Base-by-base conservation (phyloP, 2,329 filamentous ascomycete species). In the Xylariaceae sp. region DNA sequence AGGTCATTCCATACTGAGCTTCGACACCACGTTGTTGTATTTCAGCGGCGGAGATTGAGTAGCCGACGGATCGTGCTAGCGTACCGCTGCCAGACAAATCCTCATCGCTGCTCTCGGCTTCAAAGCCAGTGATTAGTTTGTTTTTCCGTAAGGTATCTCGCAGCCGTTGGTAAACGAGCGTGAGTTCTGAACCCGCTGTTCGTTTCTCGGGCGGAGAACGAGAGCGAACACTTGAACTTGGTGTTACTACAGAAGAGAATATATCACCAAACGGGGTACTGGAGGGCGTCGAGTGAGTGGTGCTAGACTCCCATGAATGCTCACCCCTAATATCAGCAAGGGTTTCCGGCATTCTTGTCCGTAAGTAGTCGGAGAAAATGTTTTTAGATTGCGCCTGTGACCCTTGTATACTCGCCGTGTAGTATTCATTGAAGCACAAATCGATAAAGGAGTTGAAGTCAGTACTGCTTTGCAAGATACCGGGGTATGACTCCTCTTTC, bases 21-120 rank as follows among this genome's bases (percentile, higher is more conserved):
- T 91, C 89, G 3, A 92, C 80, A 6, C 95, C 95, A 66, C 95
- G 89, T 72, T 97, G 92, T 62, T 93, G 88, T 63, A 98, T 96
- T 75, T 99, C 95, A 3, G 91, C 87, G 0, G 92, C 87, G 7
- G 92, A 88, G 56, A 99, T 92, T 0, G 93, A 94, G 71, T 87
- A 92, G 2, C 91, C 94, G 12, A 97, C 86, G 1, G 86, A 79
- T 56, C 82, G 81, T 12, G 87, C 83, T 9, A 92, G 74, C 1
- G 82, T 82, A 65, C 90, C 87, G 55, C 82, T 83, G 19, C 73
- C 75, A 53, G 75, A 76, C 4, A 88, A 71, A 57, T 84, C 78
- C 53, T 84, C 78, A 46, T 80, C 76, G 17, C 61, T 62, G 58
- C 61, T 21, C 2, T 63, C 65, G 61, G 67, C 17, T 51, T 61